Evolutionary conservation across 257 asterid genomes (phyloP), one percentile per base, ranked within the genome.

Genomic region (Pogostemon cablin): DNA sequence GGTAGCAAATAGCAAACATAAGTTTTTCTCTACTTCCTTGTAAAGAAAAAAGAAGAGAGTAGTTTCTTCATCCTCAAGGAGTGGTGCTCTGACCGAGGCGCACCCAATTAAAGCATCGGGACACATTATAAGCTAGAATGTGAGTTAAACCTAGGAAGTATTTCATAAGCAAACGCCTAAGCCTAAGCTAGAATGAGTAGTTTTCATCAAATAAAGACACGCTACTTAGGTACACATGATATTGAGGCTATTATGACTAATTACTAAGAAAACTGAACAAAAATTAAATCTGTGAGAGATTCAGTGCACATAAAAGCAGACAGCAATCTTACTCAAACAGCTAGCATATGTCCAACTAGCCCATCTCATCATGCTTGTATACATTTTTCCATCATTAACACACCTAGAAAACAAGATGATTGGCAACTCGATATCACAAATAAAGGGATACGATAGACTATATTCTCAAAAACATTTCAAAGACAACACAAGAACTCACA

Each of bases 311-410:
- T 17, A 62, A 67, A 71, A 40, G 48, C 38, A 65, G 44, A 54
- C 80, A 50, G 64, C 77, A 74, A 61, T 61, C 73, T 41, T 42
- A 65, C 49, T 63, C 68, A 76, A 55, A 41, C 48, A 57, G 71
- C 76, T 56, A 67, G 48, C 75, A 72, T 54, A 38, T 57, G 78
- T 65, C 77, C 76, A 62, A 68, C 74, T 68, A 72, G 68, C 11
- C 72, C 71, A 75, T 49, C 63, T n/a, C 81, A 62, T 25, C 72
- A 67, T 61, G 79, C 68, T 47, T 50, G 71, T 49, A 56, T 35
- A 68, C 11, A 48, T 25, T 44, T 42, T 60, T 57, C 67, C 67
- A 57, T 71, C 9, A 69, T 61, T 50, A 49, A 75, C 62, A 58
- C 32, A 62, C 59, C 47, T n/a, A 15, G 65, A 25, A 11, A 67